These are phyloP conservation scores for Klebsormidium nitens DNA, from an alignment of 139 green algal genomes.

Conservation along the genomic window DNA sequence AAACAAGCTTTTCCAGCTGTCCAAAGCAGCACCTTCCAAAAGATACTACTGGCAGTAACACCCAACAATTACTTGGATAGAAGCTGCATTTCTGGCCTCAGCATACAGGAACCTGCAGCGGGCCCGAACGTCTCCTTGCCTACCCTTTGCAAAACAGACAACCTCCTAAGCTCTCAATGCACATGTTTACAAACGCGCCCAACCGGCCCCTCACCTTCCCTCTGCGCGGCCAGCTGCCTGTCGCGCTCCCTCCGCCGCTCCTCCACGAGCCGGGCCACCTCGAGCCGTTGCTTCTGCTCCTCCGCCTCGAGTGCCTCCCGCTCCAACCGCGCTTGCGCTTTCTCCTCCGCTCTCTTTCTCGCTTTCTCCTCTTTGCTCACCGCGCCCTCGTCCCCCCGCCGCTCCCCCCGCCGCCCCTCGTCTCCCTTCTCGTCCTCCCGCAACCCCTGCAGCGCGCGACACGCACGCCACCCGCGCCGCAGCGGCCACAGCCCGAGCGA, in stretches of 20 bases:
- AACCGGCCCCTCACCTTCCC: neutral
- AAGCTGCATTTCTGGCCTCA: too few species aligned
- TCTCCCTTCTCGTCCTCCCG: slow-evolving; percentile 14
- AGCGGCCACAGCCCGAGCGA: neutral
- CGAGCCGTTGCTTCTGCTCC: slow-evolving; percentile 25
- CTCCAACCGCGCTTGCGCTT: slow-evolving; percentile 4
- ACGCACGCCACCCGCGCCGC: neutral
- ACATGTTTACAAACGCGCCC: too few species aligned
- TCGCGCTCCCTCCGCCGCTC: slow-evolving; percentile 24
- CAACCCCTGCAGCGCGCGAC: slow-evolving; percentile 5
- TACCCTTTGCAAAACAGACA: too few species aligned
- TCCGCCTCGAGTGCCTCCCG: slow-evolving; percentile 23
- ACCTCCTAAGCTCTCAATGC: too few species aligned
- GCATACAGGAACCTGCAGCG: too few species aligned
- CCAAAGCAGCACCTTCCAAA: too few species aligned
- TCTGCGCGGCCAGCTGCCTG: slow-evolving; percentile 11
- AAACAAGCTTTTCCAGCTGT: too few species aligned
- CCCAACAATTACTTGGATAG: too few species aligned
- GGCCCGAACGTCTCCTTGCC: too few species aligned
- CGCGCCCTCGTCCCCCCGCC: neutral
- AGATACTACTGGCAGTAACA: too few species aligned
- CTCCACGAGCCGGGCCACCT: slow-evolving; percentile 34
- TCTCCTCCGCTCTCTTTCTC: slow-evolving; percentile 21
- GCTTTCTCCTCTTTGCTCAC: slow-evolving; percentile 5
- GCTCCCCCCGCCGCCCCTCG: neutral